phyloP scores from a whole-genome alignment of 495 filamentous ascomycete species.

The Podospora conica region DNA sequence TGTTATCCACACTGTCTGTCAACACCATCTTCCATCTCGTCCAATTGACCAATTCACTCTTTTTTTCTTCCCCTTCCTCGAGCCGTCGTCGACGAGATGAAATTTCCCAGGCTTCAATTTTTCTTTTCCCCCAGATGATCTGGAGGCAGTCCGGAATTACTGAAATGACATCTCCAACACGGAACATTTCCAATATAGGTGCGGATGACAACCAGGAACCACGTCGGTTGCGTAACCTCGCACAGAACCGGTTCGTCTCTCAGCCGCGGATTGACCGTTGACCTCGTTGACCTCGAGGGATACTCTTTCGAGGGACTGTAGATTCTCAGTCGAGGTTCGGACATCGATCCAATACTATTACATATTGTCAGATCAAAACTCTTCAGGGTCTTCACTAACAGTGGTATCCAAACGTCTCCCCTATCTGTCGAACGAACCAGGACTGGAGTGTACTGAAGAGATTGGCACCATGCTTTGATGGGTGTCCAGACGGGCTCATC shows the following conservation, averaged over 20 bases:
- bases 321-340: no score
- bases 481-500: not conserved
- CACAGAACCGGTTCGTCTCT: not conserved
- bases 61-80: no score
- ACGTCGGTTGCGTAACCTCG: not conserved
- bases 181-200: not conserved
- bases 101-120: not conserved
- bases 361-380: no score
- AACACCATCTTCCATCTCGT: not conserved
- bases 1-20: not conserved
- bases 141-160: no score
- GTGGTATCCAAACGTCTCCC: no score
- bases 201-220: not conserved
- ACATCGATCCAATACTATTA: no score
- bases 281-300: not conserved
- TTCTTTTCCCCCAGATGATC: not conserved
- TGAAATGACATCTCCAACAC: not conserved
- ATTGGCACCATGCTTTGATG: not conserved
- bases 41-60: not conserved
- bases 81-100: not conserved
- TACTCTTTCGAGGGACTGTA: not conserved
- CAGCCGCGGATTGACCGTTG: not conserved
- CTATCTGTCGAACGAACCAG: no score
- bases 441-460: no score
- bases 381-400: no score